phyloP scores from a whole-genome alignment of 257 asterid genomes.

The Coffea eugenioides region DNA sequence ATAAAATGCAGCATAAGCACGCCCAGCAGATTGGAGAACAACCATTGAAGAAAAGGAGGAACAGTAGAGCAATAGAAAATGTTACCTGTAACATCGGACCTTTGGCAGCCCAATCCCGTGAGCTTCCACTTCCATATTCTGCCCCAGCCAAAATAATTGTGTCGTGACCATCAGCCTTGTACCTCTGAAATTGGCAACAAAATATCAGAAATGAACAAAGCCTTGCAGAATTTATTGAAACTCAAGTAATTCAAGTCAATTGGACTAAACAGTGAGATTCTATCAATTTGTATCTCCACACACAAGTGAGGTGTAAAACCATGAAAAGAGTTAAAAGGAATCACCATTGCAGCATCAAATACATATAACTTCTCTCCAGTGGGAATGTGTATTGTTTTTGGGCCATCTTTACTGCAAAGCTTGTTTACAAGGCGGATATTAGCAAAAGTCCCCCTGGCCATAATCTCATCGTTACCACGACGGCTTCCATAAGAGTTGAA shows the following conservation, averaged over 20 bases:
- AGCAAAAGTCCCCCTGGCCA: slow-evolving; percentile 97
- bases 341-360: slow-evolving; percentile 92
- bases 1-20: neutral
- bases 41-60: neutral
- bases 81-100: slow-evolving; percentile 95
- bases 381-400: slow-evolving; percentile 86
- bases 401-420: slow-evolving; percentile 88
- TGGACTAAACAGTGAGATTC: neutral
- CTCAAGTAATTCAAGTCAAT: slow-evolving; percentile 11
- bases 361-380: slow-evolving; percentile 75
- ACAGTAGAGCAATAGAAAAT: neutral
- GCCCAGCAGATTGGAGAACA: neutral
- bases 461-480: slow-evolving; percentile 94
- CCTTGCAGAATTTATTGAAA: neutral
- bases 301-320: neutral
- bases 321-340: slow-evolving; percentile 6
- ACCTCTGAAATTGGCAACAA: slow-evolving; percentile 47
- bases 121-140: slow-evolving; percentile 98
- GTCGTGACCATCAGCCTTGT: slow-evolving; percentile 75
- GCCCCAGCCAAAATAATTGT: slow-evolving; percentile 96
- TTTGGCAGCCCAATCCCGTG: slow-evolving; percentile 99
- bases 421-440: slow-evolving; percentile 89
- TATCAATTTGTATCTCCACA: neutral
- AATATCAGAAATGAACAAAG: neutral
- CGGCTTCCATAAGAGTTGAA: slow-evolving; percentile 97